A percentile compares a stretch with the other conserved stretches of the same genome.
Conservation (phyloP, 768 basidiomycete species). For the Hygrocybe punicea region DNA sequence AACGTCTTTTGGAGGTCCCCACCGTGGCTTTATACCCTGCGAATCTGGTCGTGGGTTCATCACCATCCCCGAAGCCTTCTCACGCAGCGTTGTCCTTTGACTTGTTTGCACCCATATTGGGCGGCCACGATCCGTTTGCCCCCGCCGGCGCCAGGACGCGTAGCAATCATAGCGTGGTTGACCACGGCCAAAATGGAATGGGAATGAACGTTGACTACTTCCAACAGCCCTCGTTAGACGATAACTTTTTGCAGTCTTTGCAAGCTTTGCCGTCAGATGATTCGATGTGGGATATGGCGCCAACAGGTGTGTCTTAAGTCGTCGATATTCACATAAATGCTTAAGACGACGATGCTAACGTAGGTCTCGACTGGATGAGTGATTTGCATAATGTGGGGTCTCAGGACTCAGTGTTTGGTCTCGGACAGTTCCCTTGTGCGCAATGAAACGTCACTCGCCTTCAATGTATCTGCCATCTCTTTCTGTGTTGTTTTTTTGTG, state of each 20-base stretch:
- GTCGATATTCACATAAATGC: background rate
- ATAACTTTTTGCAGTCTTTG: constrained; percentile 58
- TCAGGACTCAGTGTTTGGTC: background rate
- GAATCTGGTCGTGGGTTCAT: constrained; percentile 37
- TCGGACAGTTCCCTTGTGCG: background rate
- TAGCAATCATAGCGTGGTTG: constrained; percentile 11
- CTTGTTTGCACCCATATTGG: constrained; percentile 42
- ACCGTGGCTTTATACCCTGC: constrained; percentile 33
- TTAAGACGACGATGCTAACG: no score
- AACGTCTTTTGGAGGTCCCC: constrained; percentile 21
- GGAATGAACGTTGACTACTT: constrained; percentile 42
- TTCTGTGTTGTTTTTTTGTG: no score
- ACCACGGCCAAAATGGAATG: constrained; percentile 17
- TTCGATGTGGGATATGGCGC: constrained; percentile 46
- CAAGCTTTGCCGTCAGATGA: constrained; percentile 49
- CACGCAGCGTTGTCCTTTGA: constrained; percentile 47
- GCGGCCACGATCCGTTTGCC: constrained; percentile 44
- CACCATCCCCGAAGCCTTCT: constrained; percentile 47
- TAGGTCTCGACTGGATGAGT: background rate
- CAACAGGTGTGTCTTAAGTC: background rate
- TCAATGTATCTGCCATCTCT: background rate
- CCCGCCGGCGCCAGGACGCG: background rate
- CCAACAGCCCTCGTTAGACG: constrained; percentile 55
- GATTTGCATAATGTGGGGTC: background rate
- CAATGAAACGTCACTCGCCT: background rate